phyloP scores from a whole-genome alignment of 2,329 filamentous ascomycete genomes.

The Exophiala bonariae region DNA sequence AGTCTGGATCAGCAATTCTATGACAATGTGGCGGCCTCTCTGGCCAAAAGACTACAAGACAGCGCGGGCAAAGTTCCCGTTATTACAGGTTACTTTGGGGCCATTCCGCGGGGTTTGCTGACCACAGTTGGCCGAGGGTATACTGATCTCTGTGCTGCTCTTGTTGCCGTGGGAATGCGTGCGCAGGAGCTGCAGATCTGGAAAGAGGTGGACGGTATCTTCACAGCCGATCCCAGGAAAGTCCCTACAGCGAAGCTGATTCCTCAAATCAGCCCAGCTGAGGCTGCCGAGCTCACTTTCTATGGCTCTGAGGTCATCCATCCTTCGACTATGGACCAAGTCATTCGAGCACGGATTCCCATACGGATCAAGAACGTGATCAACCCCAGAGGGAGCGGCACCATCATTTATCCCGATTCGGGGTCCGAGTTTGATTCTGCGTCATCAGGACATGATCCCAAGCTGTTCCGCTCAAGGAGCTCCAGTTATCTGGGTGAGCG shows the following conservation, averaged over 20 bases:
- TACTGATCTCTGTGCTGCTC: constrained; percentile 90
- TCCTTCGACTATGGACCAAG: constrained; percentile 97
- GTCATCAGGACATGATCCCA: constrained; percentile 38
- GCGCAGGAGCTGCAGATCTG: constrained; percentile 92
- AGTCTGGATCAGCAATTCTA: constrained; percentile 70
- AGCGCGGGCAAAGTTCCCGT: constrained; percentile 72
- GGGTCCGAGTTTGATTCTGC: constrained; percentile 52
- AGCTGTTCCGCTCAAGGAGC: constrained; percentile 50
- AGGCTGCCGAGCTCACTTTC: constrained; percentile 93
- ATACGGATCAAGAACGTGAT: constrained; percentile 71
- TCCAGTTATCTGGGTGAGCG: constrained; percentile 50
- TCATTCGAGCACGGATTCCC: constrained; percentile 64
- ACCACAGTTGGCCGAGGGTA: constrained; percentile 93
- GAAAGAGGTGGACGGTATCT: constrained; percentile 98
- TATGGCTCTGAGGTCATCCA: constrained; percentile 97
- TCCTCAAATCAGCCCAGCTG: constrained; percentile 82
- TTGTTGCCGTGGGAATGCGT: constrained; percentile 84
- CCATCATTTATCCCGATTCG: constrained; percentile 72
- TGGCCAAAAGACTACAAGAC: constrained; percentile 64
- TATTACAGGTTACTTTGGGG: constrained; percentile 92
- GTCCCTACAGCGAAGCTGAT: constrained; percentile 92
- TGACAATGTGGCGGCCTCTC: constrained; percentile 59
- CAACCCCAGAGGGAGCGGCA: constrained; percentile 63
- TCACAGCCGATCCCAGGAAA: constrained; percentile 81
- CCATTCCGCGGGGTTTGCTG: constrained; percentile 85